Percentiles rank a stretch among this genome's conserved stretches.
Conservation (phyloP, 805 yeast species). For the Starmerella apis region DNA sequence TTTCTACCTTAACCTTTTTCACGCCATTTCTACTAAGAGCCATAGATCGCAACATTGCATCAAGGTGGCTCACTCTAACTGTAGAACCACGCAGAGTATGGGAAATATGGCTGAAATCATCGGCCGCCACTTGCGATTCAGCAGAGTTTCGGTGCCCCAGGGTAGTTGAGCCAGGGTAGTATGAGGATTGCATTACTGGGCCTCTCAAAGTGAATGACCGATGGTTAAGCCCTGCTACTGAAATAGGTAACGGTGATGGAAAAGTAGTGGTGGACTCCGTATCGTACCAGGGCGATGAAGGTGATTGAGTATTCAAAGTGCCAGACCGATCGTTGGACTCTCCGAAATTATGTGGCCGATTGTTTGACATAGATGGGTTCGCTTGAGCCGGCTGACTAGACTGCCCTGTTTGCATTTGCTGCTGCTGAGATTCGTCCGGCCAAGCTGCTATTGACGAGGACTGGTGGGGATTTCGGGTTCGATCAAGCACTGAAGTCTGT, state of each 20-base stretch:
- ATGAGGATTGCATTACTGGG: neutral
- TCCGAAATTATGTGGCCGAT: neutral
- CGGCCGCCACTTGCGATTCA: neutral
- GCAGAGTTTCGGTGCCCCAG: neutral
- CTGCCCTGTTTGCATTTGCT: neutral
- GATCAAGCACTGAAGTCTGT: no score
- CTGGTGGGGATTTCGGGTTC: no score
- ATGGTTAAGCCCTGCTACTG: no score
- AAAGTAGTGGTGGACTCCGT: no score
- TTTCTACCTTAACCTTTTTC: conserved; percentile 49
- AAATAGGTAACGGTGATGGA: no score
- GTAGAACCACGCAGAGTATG: neutral
- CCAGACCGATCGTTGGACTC: neutral
- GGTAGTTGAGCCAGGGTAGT: neutral
- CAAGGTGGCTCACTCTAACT: conserved; percentile 27
- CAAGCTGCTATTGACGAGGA: neutral
- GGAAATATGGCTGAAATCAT: neutral
- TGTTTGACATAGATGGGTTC: neutral
- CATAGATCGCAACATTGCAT: conserved; percentile 29
- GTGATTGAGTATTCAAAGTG: neutral
- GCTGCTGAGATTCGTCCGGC: neutral
- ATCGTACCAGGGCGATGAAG: neutral
- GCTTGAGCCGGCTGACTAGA: neutral
- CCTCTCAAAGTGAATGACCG: neutral
- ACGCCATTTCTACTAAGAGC: conserved; percentile 46